Percentiles rank a stretch among this genome's conserved stretches.
Evolutionary conservation across 2,329 filamentous ascomycete genomes (phyloP).

Genomic region (Monosporascus sp.): DNA sequence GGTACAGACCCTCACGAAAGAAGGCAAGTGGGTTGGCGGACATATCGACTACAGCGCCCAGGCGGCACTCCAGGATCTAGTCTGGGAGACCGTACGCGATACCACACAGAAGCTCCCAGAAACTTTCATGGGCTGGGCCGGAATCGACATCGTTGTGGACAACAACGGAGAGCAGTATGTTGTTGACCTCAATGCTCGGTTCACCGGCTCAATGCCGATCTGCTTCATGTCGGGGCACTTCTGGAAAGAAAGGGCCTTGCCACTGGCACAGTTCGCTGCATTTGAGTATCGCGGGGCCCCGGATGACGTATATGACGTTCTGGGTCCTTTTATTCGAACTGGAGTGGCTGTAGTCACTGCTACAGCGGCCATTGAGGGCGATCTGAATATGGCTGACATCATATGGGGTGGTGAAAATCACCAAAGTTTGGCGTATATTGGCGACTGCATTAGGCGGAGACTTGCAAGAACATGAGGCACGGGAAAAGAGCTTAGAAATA

Average conservation of each 20-base stretch:
- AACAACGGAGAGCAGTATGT: slow-evolving; percentile 12
- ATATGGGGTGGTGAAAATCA: slow-evolving; percentile 14
- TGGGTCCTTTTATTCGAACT: slow-evolving; percentile 5
- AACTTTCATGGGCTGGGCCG: slow-evolving; percentile 17
- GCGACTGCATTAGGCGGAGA: slow-evolving; percentile 3
- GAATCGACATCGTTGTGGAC: slow-evolving; percentile 17
- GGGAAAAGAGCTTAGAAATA: not conserved
- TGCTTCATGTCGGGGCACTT: slow-evolving; percentile 18
- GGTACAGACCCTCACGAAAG: slow-evolving; percentile 13
- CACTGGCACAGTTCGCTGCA: slow-evolving; percentile 15
- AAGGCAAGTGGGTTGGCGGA: slow-evolving; percentile 16
- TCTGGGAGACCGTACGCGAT: slow-evolving; percentile 13
- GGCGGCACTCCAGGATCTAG: slow-evolving; percentile 5
- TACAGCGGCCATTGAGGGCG: slow-evolving; percentile 11
- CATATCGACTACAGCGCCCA: slow-evolving; percentile 17
- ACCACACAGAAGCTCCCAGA: slow-evolving; percentile 11
- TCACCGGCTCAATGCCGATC: slow-evolving; percentile 20
- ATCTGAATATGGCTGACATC: slow-evolving; percentile 16
- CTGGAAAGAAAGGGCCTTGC: slow-evolving; percentile 11
- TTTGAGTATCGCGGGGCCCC: slow-evolving; percentile 11
- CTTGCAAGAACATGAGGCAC: not conserved
- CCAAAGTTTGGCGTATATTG: slow-evolving; percentile 7
- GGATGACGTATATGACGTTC: slow-evolving; percentile 12
- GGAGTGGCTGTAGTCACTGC: slow-evolving; percentile 15
- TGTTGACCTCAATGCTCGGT: slow-evolving; percentile 18